Evolutionary conservation across 345 rosid species (phyloP).

Genomic region (Passiflora organensis): DNA sequence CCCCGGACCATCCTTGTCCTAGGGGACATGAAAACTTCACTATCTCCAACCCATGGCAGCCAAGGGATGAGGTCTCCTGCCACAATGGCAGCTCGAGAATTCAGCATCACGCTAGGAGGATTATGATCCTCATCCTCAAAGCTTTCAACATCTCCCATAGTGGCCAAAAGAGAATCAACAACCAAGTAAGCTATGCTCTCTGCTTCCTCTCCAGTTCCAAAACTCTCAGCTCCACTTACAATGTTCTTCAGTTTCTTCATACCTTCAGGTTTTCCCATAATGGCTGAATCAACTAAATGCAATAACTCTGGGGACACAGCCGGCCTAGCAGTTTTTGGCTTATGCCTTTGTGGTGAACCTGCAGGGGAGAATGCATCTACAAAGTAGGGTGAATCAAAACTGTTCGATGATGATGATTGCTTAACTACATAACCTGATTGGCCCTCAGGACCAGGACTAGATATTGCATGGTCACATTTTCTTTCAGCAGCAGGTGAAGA

Average conservation of each 20-base stretch:
- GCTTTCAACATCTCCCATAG: slow-evolving; percentile 99
- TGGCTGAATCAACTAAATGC: slow-evolving; percentile 97
- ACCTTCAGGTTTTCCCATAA: slow-evolving; percentile 97
- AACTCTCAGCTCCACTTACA: slow-evolving; percentile 69
- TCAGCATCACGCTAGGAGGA: slow-evolving; percentile 98
- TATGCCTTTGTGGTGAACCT: slow-evolving; percentile 61
- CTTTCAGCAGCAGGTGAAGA: slow-evolving; percentile 38
- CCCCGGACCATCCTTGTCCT: slow-evolving; percentile 93
- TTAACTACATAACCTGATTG: slow-evolving; percentile 31
- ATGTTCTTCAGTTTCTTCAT: slow-evolving; percentile 81
- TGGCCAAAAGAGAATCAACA: slow-evolving; percentile 94
- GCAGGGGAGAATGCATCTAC: slow-evolving; percentile 48
- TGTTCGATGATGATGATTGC: slow-evolving; percentile 47
- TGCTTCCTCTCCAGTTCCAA: slow-evolving; percentile 67
- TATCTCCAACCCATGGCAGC: slow-evolving; percentile 76
- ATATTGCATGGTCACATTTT: slow-evolving; percentile 37
- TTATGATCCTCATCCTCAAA: slow-evolving; percentile 90
- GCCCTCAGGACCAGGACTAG: slow-evolving; percentile 55
- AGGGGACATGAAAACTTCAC: slow-evolving; percentile 68
- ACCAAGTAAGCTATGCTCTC: slow-evolving; percentile 78
- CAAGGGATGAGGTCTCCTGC: slow-evolving; percentile 91
- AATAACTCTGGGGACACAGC: slow-evolving; percentile 95
- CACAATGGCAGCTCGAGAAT: slow-evolving; percentile 95
- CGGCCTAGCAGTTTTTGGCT: slow-evolving; percentile 70
- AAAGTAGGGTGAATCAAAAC: slow-evolving; percentile 46